Conservation (phyloP, 495 filamentous ascomycete genomes). For the Xylaria sp. region DNA sequence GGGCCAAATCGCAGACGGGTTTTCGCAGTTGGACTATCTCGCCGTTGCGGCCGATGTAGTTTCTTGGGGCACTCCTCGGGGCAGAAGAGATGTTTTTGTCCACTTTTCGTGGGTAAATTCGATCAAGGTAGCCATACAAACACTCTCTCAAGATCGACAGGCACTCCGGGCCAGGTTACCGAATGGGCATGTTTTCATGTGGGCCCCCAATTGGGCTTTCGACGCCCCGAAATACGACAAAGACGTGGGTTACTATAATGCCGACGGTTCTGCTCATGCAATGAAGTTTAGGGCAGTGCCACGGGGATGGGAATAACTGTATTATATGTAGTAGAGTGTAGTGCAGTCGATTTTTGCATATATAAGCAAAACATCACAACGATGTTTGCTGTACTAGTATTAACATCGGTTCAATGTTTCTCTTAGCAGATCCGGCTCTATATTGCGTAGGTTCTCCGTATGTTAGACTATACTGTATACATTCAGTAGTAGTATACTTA, state of each 20-base stretch:
- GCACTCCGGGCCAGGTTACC: not conserved
- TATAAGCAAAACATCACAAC: too few species aligned
- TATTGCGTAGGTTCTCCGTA: too few species aligned
- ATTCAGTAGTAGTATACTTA: not conserved
- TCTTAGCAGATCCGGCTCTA: too few species aligned
- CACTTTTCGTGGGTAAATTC: conserved; percentile 7
- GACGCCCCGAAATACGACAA: not conserved
- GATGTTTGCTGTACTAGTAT: too few species aligned
- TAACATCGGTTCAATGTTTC: too few species aligned
- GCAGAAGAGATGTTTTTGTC: not conserved
- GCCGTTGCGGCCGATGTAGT: not conserved
- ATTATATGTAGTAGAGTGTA: too few species aligned
- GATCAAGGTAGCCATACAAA: not conserved
- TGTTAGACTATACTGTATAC: too few species aligned
- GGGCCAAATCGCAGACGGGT: not conserved
- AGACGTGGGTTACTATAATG: not conserved
- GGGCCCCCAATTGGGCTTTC: conserved; percentile 4
- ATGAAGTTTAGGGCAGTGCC: not conserved
- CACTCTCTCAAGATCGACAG: not conserved
- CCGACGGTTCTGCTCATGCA: not conserved
- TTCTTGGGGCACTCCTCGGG: not conserved
- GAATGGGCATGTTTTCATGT: not conserved
- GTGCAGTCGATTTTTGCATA: too few species aligned
- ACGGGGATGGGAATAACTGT: not conserved
- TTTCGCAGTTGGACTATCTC: conserved; percentile 18